Evolutionary conservation across 1,139 yeast genomes (phyloP).

Genomic region (Geotrichum fermentans): DNA sequence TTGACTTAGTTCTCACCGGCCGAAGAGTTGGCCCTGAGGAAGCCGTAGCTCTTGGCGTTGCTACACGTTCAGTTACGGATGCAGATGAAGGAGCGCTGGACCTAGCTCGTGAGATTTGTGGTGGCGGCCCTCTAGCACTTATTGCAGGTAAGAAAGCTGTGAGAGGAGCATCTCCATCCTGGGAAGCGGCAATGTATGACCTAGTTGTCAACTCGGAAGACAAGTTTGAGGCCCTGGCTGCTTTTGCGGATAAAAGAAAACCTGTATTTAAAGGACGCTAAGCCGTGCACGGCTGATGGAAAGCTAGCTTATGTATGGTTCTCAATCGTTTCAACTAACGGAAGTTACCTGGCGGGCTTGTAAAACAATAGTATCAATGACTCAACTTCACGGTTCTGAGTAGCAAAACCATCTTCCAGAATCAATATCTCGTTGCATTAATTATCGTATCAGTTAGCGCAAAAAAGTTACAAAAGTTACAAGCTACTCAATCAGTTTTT

Average conservation of each 20-base stretch:
- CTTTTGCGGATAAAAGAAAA: slow-evolving; percentile 32
- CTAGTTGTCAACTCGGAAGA: slow-evolving; percentile 33
- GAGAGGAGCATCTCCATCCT: slow-evolving; percentile 28
- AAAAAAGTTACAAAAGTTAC: no score
- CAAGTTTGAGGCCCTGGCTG: slow-evolving; percentile 35
- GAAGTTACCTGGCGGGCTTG: no score
- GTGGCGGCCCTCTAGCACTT: slow-evolving; percentile 35
- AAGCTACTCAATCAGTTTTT: no score
- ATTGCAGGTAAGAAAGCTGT: slow-evolving; percentile 34
- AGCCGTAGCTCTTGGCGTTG: slow-evolving; percentile 30
- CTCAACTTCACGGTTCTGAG: no score
- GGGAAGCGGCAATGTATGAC: slow-evolving; percentile 31
- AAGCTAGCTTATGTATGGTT: no score
- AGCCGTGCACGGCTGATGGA: no score
- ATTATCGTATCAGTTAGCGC: no score
- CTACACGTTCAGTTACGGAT: slow-evolving; percentile 28
- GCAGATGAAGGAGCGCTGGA: slow-evolving; percentile 29
- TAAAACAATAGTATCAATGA: no score
- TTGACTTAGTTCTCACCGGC: slow-evolving; percentile 32
- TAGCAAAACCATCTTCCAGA: no score
- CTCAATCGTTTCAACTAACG: no score
- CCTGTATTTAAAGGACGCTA: slow-evolving; percentile 34
- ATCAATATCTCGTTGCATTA: no score
- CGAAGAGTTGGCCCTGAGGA: slow-evolving; percentile 30
- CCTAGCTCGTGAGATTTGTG: slow-evolving; percentile 30